phyloP scores from a whole-genome alignment of 2,329 filamentous ascomycete genomes.

The Helotiales sp. region DNA sequence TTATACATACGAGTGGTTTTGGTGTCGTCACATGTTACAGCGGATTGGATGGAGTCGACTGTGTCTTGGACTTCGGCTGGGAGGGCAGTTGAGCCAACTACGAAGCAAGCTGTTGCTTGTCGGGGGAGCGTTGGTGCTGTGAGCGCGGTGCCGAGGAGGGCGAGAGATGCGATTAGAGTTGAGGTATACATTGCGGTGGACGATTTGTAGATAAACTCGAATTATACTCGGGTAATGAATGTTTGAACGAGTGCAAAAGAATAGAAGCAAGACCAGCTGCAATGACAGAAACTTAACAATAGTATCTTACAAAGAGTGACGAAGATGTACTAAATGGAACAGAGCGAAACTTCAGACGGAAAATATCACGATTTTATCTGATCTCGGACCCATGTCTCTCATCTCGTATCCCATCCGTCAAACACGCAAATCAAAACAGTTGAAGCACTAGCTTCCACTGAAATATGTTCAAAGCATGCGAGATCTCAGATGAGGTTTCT shows the following conservation, averaged over 20 bases:
- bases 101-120: constrained; percentile 47
- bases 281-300: background rate
- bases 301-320: background rate
- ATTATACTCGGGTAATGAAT: background rate
- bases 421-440: background rate
- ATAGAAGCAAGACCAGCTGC: background rate
- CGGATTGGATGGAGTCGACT: constrained; percentile 42
- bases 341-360: background rate
- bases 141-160: constrained; percentile 5
- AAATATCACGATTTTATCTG: background rate
- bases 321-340: background rate
- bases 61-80: constrained; percentile 49
- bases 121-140: background rate
- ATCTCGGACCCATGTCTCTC: background rate
- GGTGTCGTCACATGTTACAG: constrained; percentile 50
- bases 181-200: background rate
- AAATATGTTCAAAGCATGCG: background rate
- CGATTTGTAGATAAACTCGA: background rate
- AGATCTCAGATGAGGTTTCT: background rate
- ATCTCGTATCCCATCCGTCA: background rate
- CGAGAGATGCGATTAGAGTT: background rate
- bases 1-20: constrained; percentile 44
- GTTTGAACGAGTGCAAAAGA: background rate
- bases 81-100: constrained; percentile 50
- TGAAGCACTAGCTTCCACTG: background rate